phyloP scores from a whole-genome alignment of 495 filamentous ascomycete genomes.

The Massariosphaeria phaeospora region DNA sequence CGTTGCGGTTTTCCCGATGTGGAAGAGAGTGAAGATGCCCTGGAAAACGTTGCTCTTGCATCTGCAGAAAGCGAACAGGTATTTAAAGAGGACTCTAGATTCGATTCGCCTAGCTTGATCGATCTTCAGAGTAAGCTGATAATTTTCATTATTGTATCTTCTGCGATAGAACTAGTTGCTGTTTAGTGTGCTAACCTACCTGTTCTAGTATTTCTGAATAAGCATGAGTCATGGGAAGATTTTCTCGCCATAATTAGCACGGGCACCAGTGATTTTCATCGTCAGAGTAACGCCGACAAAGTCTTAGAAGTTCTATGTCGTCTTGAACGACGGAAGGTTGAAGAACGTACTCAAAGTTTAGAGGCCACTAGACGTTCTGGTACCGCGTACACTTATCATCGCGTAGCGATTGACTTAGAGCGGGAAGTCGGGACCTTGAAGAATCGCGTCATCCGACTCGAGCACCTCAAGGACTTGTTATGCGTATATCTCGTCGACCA shows the following conservation, averaged over 20 bases:
- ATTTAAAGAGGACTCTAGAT: too few relatives aligned
- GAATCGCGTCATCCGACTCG: conserved; percentile 20
- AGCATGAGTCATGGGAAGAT: conserved; percentile 33
- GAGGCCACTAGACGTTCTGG: background rate
- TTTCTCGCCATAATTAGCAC: conserved; percentile 30
- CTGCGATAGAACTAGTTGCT: too few relatives aligned
- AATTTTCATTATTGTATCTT: too few relatives aligned
- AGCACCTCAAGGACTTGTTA: conserved; percentile 28
- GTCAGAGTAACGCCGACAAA: conserved; percentile 14
- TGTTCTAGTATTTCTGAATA: background rate
- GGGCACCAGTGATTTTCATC: background rate
- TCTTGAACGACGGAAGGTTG: background rate
- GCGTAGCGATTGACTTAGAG: conserved; percentile 1
- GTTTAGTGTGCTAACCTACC: too few relatives aligned
- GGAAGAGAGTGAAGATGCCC: conserved; percentile 31
- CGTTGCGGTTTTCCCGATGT: conserved; percentile 34
- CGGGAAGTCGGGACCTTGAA: conserved; percentile 24
- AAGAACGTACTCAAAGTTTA: conserved; percentile 18
- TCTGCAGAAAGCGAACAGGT: too few relatives aligned
- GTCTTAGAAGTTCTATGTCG: conserved; percentile 28
- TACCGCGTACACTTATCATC: conserved; percentile 3
- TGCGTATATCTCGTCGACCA: conserved; percentile 34
- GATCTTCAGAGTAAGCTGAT: too few relatives aligned
- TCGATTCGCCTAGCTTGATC: too few relatives aligned
- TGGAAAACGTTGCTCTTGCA: background rate